These are phyloP conservation scores for Paramyrothecium sp. DNA, from an alignment of 2,329 filamentous ascomycete species.

Conservation along the genomic window DNA sequence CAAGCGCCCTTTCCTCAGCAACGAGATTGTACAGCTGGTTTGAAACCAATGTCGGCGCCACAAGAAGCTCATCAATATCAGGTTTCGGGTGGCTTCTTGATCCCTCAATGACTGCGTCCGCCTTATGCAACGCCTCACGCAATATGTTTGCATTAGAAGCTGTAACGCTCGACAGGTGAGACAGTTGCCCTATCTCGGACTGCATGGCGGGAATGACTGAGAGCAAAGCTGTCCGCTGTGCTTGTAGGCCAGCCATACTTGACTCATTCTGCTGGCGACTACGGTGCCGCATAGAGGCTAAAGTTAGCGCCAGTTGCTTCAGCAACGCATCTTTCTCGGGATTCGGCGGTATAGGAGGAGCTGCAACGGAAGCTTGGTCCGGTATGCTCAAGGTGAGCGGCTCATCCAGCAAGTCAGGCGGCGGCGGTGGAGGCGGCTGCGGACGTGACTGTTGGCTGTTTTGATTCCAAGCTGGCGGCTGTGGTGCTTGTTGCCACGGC, in stretches of 20 bases:
- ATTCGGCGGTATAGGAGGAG: constrained; percentile 90
- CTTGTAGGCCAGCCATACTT: constrained; percentile 71
- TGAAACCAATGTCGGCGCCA: constrained; percentile 90
- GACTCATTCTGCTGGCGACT: constrained; percentile 71
- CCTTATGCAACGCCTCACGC: constrained; percentile 72
- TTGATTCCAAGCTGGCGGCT: neutral
- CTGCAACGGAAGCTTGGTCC: constrained; percentile 50
- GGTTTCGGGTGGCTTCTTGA: constrained; percentile 70
- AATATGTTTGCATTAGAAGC: constrained; percentile 77
- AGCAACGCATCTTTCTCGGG: constrained; percentile 91
- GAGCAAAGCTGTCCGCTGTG: constrained; percentile 77
- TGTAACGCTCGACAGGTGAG: constrained; percentile 68
- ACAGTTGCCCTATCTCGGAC: constrained; percentile 69
- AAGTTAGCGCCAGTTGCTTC: constrained; percentile 67
- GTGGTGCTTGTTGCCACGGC: neutral
- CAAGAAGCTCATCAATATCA: constrained; percentile 83
- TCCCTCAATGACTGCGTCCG: constrained; percentile 73
- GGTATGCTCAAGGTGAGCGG: constrained; percentile 52
- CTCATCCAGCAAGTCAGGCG: constrained; percentile 55
- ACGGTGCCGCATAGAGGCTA: constrained; percentile 67
- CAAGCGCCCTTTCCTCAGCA: constrained; percentile 83
- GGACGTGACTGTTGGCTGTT: constrained; percentile 9
- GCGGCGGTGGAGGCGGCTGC: constrained; percentile 30
- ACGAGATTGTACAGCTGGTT: constrained; percentile 89
- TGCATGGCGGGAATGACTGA: constrained; percentile 68